phyloP scores from a whole-genome alignment of 1,139 yeast species.

The Protomyces lactucae-debilis region DNA sequence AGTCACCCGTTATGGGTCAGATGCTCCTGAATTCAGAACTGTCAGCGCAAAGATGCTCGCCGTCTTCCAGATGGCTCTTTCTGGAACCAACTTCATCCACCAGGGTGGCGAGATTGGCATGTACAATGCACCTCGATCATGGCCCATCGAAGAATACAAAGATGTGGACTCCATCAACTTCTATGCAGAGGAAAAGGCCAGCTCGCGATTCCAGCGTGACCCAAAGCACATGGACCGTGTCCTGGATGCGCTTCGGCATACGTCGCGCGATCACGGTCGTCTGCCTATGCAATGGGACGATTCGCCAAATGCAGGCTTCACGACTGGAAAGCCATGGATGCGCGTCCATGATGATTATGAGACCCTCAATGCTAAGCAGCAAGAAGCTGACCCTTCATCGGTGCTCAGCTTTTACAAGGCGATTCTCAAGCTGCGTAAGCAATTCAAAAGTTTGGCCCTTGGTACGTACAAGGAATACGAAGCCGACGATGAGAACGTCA shows the following conservation, averaged over 20 bases:
- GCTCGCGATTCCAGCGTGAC: conserved; percentile 7
- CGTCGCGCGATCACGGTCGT: conserved; percentile 45
- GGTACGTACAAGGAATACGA: conserved; percentile 43
- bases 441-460: conserved; percentile 45
- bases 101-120: conserved; percentile 59
- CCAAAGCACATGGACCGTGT: conserved; percentile 13
- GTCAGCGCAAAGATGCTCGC: conserved; percentile 50
- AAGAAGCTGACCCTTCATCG: conserved; percentile 48
- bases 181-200: conserved; percentile 35
- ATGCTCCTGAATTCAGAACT: conserved; percentile 40
- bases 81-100: conserved; percentile 54
- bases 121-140: conserved; percentile 47
- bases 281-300: conserved; percentile 59
- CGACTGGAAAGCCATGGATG: conserved; percentile 54
- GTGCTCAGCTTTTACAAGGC: conserved; percentile 48
- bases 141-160: conserved; percentile 50
- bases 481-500: conserved; percentile 5
- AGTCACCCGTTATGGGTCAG: conserved; percentile 51
- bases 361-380: conserved; percentile 49
- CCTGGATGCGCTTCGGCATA: conserved; percentile 12
- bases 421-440: conserved; percentile 47
- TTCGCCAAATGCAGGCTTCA: conserved; percentile 47
- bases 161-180: conserved; percentile 50
- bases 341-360: conserved; percentile 50
- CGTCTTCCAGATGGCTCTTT: conserved; percentile 46